Percentiles rank a stretch among this genome's conserved stretches.
phyloP scores from a whole-genome alignment of 768 basidiomycete species.

The Lyophyllum atratum region DNA sequence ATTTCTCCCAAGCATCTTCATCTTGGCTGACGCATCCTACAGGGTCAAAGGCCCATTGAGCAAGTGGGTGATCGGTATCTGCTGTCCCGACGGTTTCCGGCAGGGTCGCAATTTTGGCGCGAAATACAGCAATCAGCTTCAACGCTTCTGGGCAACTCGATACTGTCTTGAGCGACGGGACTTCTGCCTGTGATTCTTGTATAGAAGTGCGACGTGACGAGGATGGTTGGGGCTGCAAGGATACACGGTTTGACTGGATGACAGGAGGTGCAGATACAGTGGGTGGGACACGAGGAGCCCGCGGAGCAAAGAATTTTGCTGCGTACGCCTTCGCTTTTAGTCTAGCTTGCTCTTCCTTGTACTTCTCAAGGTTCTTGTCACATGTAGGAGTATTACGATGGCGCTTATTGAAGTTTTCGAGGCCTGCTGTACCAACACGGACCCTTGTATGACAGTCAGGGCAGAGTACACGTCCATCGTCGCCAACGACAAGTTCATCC shows the following conservation, averaged over 20 bases:
- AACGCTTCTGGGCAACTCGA: too few relatives aligned
- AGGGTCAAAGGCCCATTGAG: background rate
- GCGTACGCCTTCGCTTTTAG: background rate
- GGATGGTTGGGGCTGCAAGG: background rate
- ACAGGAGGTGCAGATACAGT: background rate
- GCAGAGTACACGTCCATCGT: conserved; percentile 1
- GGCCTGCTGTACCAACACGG: conserved; percentile 2
- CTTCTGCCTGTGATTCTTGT: too few relatives aligned
- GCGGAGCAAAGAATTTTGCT: background rate
- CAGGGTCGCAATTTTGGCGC: background rate
- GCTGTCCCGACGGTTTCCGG: background rate
- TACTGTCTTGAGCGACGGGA: too few relatives aligned
- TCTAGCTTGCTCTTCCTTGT: background rate
- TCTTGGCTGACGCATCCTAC: background rate
- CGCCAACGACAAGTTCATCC: background rate
- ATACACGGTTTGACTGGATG: background rate
- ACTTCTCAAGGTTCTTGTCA: conserved; percentile 6
- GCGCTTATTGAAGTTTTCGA: conserved; percentile 7
- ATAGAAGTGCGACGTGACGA: too few relatives aligned
- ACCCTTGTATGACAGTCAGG: conserved; percentile 8
- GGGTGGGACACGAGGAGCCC: background rate
- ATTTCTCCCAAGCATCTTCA: background rate
- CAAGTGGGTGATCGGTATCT: background rate
- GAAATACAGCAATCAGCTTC: too few relatives aligned
- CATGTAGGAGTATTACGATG: background rate